phyloP scores from a whole-genome alignment of 176 grass and related monocot species.

The Oryza australiensis region DNA sequence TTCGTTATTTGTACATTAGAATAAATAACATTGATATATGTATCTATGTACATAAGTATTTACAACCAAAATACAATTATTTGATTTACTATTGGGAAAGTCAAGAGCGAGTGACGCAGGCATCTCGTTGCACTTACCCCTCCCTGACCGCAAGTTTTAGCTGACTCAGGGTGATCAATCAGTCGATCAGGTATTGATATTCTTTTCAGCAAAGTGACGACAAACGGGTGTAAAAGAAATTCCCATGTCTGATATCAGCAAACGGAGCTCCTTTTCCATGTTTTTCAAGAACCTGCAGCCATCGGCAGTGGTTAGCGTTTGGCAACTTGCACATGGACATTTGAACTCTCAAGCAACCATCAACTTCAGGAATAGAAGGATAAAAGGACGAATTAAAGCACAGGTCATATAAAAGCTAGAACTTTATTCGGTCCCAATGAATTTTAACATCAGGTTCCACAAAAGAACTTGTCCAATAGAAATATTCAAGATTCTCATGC shows the following conservation, averaged over 20 bases:
- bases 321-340: conserved; percentile 41
- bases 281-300: conserved; percentile 32
- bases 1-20: no score
- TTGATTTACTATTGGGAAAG: no score
- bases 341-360: conserved; percentile 57
- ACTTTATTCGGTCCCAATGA: conserved; percentile 48
- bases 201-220: conserved; percentile 35
- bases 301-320: conserved; percentile 48
- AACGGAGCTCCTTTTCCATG: conserved; percentile 35
- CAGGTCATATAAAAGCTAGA: conserved; percentile 15
- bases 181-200: conserved; percentile 27
- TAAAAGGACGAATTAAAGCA: conserved; percentile 41
- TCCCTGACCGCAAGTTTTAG: not conserved
- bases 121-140: conserved; percentile 41
- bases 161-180: conserved; percentile 35
- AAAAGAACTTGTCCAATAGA: conserved; percentile 26
- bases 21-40: no score
- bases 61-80: no score
- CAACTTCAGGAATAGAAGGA: conserved; percentile 40
- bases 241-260: conserved; percentile 46
- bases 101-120: conserved; percentile 42
- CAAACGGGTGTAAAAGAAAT: conserved; percentile 22
- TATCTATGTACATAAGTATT: no score
- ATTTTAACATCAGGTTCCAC: conserved; percentile 52
- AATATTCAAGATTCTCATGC: conserved; percentile 46